Percentiles rank a stretch among this genome's conserved stretches.
phyloP scores from a whole-genome alignment of 2,329 filamentous ascomycete species.

The Emericellopsis atlantica region DNA sequence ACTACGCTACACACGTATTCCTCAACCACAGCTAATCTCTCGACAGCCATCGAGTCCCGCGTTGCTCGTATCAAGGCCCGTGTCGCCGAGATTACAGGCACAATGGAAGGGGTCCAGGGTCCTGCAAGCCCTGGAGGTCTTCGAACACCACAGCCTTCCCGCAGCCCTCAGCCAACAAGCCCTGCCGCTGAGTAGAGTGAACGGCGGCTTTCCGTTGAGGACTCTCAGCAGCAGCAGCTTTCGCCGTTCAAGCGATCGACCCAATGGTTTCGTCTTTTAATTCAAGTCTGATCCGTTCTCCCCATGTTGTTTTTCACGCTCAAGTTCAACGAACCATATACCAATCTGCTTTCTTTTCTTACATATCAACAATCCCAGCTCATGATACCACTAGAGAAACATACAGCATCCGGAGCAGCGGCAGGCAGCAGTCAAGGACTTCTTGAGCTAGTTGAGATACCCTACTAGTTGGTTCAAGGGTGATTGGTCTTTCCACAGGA shows the following conservation, averaged over 20 bases:
- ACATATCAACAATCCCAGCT: not conserved
- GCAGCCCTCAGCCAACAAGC: not conserved
- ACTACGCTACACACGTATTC: not conserved
- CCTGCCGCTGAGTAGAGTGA: not conserved
- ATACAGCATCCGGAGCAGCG: no score
- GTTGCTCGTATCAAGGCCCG: slow-evolving; percentile 96
- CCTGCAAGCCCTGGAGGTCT: slow-evolving; percentile 10
- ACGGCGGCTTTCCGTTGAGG: not conserved
- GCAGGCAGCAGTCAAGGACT: no score
- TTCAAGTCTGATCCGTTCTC: not conserved
- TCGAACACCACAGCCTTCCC: not conserved
- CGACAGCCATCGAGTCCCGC: slow-evolving; percentile 81
- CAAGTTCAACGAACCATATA: not conserved
- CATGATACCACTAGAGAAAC: not conserved
- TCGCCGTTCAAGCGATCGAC: no score
- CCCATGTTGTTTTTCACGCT: not conserved
- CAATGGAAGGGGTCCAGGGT: slow-evolving; percentile 49
- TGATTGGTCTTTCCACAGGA: no score
- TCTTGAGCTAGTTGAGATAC: no score
- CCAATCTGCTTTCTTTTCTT: slow-evolving; percentile 5
- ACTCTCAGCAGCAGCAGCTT: no score
- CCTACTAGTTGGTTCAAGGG: no score
- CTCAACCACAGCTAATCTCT: slow-evolving; percentile 10
- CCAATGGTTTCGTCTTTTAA: no score
- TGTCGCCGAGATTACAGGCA: slow-evolving; percentile 84